phyloP scores from a whole-genome alignment of 768 basidiomycete species.

The Phlebiopsis gigantea region DNA sequence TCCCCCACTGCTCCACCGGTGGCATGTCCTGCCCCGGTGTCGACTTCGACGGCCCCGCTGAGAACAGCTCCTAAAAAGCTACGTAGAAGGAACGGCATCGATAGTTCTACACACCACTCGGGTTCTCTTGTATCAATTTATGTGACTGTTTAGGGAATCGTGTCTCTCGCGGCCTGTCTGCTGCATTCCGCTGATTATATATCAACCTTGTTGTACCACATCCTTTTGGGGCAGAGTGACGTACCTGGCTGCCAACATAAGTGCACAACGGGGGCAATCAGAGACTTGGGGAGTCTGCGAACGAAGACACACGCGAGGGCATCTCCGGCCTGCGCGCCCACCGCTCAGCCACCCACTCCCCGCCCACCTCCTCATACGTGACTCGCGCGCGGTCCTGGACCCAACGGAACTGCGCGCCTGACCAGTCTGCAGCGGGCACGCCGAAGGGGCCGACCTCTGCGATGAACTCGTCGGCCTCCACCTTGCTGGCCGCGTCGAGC shows the following conservation, averaged over 20 bases:
- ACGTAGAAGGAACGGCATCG: background rate
- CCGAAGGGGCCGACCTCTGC: background rate
- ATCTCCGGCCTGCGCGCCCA: background rate
- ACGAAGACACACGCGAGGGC: background rate
- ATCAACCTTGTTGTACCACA: background rate
- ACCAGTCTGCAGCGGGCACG: too few relatives aligned
- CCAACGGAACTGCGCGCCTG: background rate
- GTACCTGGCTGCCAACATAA: background rate
- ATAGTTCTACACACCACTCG: background rate
- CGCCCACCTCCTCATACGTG: background rate
- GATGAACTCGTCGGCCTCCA: background rate
- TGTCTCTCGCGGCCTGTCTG: background rate
- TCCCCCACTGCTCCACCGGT: conserved; percentile 12
- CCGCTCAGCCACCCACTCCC: background rate
- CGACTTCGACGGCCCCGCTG: conserved; percentile 10
- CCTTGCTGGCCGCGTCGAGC: background rate
- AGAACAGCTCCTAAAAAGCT: background rate
- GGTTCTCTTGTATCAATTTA: background rate
- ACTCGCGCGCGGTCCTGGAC: background rate
- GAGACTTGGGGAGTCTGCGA: background rate
- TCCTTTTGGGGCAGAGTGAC: background rate
- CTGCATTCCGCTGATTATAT: background rate
- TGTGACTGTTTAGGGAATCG: background rate
- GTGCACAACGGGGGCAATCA: background rate
- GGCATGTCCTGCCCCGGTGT: conserved; percentile 8